Percentiles rank a stretch among this genome's conserved stretches.
Conservation (phyloP, 345 rosid species). For the Carallia brachiata region DNA sequence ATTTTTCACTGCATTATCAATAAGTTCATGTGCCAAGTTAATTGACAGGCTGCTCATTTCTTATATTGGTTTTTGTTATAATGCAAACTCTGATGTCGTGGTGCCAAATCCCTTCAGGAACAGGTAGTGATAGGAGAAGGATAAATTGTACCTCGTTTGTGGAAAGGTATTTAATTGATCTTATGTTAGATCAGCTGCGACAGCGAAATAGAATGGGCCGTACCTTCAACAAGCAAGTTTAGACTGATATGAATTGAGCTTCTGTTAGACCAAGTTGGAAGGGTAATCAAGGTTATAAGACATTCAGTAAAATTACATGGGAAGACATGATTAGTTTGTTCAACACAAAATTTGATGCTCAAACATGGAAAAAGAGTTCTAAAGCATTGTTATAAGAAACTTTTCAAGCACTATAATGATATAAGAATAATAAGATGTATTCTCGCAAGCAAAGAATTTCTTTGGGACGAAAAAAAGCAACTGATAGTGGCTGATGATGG, state of each 20-base stretch:
- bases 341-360: constrained; percentile 37
- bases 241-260: constrained; percentile 45
- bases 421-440: constrained; percentile 34
- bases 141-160: constrained; percentile 24
- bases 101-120: constrained; percentile 13
- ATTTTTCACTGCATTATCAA: no score
- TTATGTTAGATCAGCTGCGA: constrained; percentile 41
- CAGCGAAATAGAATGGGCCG: constrained; percentile 40
- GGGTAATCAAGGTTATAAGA: constrained; percentile 28
- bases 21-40: no score
- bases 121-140: constrained; percentile 19
- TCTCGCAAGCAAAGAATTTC: constrained; percentile 42
- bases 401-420: constrained; percentile 35
- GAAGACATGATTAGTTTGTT: constrained; percentile 41
- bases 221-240: constrained; percentile 42
- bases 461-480: constrained; percentile 44
- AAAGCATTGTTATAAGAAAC: constrained; percentile 34
- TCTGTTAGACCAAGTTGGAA: constrained; percentile 42
- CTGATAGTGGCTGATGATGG: constrained; percentile 37
- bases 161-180: constrained; percentile 38
- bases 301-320: constrained; percentile 45
- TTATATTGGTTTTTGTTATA: not conserved
- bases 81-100: not conserved
- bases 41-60: no score
- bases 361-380: constrained; percentile 30